Evolutionary conservation across 2,329 filamentous ascomycete genomes (phyloP), one percentile per base, ranked within the genome.

Genomic region (Venturia effusa): DNA sequence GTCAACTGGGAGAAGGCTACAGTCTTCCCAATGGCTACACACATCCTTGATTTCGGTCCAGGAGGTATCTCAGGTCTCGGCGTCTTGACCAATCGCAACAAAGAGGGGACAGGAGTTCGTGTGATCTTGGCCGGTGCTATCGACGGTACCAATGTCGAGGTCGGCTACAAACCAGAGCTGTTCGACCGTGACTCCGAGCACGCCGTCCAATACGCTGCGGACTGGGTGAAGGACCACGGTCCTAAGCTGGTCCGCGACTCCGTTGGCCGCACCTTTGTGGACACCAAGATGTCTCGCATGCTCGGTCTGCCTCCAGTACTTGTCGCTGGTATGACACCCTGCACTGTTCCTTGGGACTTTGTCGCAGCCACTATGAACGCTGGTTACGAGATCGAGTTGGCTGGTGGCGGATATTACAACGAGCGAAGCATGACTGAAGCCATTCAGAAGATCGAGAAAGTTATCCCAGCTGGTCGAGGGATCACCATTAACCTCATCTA

Each of bases 1-100:
- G 94, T 99, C 63, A 88, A 97, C 76, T 99, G 94, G 94, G 94
- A 97, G 78, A 88, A 88, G 74, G 92, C 94, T 0, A 99, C 94
- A 0, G 84, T 89, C 63, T 97, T 99, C 80, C 87, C 90, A 3
- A 83, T 86, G 27, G 94, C 94, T 24, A 97, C 93, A 3, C 94
- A 99, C 74, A 90, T 99, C 64, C 80, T 99, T 62, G 94, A 99
- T 78, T 97, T 99, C 70, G 94, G 95, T 59, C 94, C 94, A 27
- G 94, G 94, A 71, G 95, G 94, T 67, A 94, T 97, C 68, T 99
- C 94, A 30, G 95, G 95, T 68, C 87, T 99, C 27, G 95, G 94
- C 72, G 90, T 96, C 57, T 81, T 99, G 67, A 99, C 94, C 65
- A 97, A 96, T 82, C 90, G 94, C 71, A 99, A 97, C 83, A 99